Base-by-base conservation (phyloP, 2,329 filamentous ascomycete species). In the Sarocladiaceae sp. region DNA sequence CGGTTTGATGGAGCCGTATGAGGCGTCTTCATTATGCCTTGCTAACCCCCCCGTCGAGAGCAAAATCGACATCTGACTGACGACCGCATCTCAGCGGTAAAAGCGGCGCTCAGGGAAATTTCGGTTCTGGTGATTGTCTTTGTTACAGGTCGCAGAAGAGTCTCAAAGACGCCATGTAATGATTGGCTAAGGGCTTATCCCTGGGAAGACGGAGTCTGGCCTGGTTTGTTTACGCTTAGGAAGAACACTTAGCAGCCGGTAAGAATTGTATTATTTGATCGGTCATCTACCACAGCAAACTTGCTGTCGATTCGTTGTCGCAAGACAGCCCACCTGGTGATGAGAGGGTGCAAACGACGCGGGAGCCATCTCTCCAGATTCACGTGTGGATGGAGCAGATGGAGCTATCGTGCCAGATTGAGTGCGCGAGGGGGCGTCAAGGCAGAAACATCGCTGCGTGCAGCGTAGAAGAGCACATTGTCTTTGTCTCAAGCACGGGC, bases 401-500 rank as follows among this genome's bases (percentile, higher is more conserved):
- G n/a, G n/a, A n/a, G n/a, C n/a, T n/a, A n/a, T n/a, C n/a, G n/a
- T n/a, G n/a, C n/a, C n/a, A n/a, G n/a, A n/a, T n/a, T n/a, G n/a
- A n/a, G n/a, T n/a, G n/a, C n/a, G n/a, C n/a, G n/a, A n/a, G n/a
- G n/a, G n/a, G n/a, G n/a, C n/a, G n/a, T n/a, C n/a, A n/a, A n/a
- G n/a, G 9, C 37, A 11, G 12, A 18, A 41, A 27, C 12, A 23
- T 5, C 23, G 21, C 37, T 24, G 29, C 23, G 19, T 18, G n/a
- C 37, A 24, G 37, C 26, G 29, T 24, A 24, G 37, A 24, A 21
- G 29, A 18, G 37, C 23, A 41, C 49, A 55, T 61, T 57, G 58
- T 56, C 58, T 58, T 61, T 65, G 62, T 65, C 61, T 64, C 61
- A 62, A 54, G 48, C 50, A 29, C 24, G n/a, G 37, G 29, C 37